Base-by-base conservation (phyloP, 2,329 filamentous ascomycete species). In the Penicillium sclerotiorum region DNA sequence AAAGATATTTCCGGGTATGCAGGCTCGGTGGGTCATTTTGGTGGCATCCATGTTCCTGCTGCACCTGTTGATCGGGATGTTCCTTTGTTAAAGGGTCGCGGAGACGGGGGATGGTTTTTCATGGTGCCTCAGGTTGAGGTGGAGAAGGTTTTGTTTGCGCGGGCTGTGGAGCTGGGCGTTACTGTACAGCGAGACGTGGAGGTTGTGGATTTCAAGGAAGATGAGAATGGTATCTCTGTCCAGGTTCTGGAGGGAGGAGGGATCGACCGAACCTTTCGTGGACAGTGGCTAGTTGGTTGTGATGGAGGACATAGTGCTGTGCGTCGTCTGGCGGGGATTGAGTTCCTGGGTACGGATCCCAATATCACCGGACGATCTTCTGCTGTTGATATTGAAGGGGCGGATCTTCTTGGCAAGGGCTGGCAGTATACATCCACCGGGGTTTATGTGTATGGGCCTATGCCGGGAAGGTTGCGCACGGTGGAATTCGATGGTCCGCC, bases 271-370 rank as follows among this genome's bases (percentile, higher is more conserved):
- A n/a, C n/a, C n/a, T n/a, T 70, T 21, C 47, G 49, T 9, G 61
- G 52, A 5, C 61, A 63, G 21, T 76, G 73, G 67, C 64, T 76
- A 2, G 66, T 76, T 1, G 74, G 74, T 11, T 76, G 73, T 45
- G 75, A 77, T 50, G 73, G 73, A 13, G 73, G 71, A 3, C 67
- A 67, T 13, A 76, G 73, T 51, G 50, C 58, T 4, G 60, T 75
- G n/a, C 68, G 75, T 47, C 65, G 67, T 39, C 58, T 64, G n/a
- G 69, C 65, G 0, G 68, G 66, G 2, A 70, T 76, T 51, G 57
- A 63, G 1, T 71, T 74, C 47, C 55, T 58, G 23, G 73, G 73
- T 1, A 72, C 69, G 22, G 65, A 67, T 15, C 53, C 73, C 8
- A 64, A 64, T 37, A 65, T 72, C 13, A 74, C 68, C 6, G 68